Percentiles rank a stretch among this genome's conserved stretches.
Conservation (phyloP, 441 rosid genomes). For the Pelargonium hybrid region DNA sequence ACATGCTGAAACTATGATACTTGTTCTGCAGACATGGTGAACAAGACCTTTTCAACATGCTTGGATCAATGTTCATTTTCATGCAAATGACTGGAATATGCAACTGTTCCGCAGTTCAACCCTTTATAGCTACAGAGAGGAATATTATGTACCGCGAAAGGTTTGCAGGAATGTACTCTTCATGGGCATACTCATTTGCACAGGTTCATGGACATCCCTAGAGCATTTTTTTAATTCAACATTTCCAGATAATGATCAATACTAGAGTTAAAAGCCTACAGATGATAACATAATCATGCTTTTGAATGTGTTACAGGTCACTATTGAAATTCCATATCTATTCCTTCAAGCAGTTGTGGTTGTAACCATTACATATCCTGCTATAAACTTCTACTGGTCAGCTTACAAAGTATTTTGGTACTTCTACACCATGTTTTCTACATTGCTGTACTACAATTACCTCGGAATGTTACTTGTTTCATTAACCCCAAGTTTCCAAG, state of each 20-base stretch:
- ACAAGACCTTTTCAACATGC: constrained; percentile 37
- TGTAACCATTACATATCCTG: constrained; percentile 37
- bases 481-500: constrained; percentile 38
- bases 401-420: constrained; percentile 35
- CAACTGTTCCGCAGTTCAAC: constrained; percentile 35
- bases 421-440: constrained; percentile 41
- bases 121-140: constrained; percentile 32
- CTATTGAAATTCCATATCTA: constrained; percentile 40
- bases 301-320: constrained; percentile 25
- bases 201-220: constrained; percentile 20
- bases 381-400: constrained; percentile 38
- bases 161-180: constrained; percentile 51
- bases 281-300: too few species aligned
- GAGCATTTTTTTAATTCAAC: too few species aligned
- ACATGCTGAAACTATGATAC: not conserved
- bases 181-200: constrained; percentile 40
- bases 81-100: constrained; percentile 38
- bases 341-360: constrained; percentile 29
- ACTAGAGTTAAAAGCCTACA: too few species aligned
- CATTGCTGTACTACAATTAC: constrained; percentile 35
- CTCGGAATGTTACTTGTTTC: constrained; percentile 44
- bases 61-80: constrained; percentile 33
- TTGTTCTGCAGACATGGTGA: constrained; percentile 29
- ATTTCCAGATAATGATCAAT: too few species aligned
- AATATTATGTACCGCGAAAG: constrained; percentile 49